Conservation (phyloP, 2,329 filamentous ascomycete genomes). For the Zymoseptoria pseudotritici region DNA sequence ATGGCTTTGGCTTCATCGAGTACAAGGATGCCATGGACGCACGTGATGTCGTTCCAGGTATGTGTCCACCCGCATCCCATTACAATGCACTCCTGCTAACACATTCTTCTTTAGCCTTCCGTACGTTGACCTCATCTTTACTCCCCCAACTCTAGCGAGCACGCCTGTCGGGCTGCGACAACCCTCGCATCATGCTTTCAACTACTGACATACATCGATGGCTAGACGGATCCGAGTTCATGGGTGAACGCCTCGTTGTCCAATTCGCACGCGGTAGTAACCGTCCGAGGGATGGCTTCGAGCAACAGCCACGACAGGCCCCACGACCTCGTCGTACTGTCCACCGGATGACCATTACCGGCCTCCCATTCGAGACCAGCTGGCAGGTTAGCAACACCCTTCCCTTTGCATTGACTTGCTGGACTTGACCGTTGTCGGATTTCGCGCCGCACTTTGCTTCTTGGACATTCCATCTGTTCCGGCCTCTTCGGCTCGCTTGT, state of each 20-base stretch:
- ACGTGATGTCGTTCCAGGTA: conserved; percentile 95
- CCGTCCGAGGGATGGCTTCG: conserved; percentile 57
- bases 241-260: conserved; percentile 94
- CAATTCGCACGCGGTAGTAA: conserved; percentile 87
- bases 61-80: conserved; percentile 6
- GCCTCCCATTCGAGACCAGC: conserved; percentile 95
- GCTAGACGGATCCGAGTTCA: conserved; percentile 91
- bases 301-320: conserved; percentile 56
- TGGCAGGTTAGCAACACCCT: conserved; percentile 87
- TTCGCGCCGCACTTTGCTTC: background rate
- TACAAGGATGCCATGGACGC: conserved; percentile 98
- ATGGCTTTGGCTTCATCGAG: conserved; percentile 98
- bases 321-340: conserved; percentile 87
- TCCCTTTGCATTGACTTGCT: conserved; percentile 30
- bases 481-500: conserved; percentile 35
- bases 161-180: conserved; percentile 10
- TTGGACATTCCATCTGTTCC: background rate
- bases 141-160: background rate
- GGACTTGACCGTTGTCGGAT: background rate
- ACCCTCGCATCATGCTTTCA: conserved; percentile 18
- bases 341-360: conserved; percentile 94
- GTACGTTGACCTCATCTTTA: conserved; percentile 35
- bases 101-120: conserved; percentile 41
- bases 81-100: conserved; percentile 17
- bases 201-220: conserved; percentile 27